Evolutionary conservation across 2,329 filamentous ascomycete species (phyloP).

Genomic region (Myrmaecium sp.): DNA sequence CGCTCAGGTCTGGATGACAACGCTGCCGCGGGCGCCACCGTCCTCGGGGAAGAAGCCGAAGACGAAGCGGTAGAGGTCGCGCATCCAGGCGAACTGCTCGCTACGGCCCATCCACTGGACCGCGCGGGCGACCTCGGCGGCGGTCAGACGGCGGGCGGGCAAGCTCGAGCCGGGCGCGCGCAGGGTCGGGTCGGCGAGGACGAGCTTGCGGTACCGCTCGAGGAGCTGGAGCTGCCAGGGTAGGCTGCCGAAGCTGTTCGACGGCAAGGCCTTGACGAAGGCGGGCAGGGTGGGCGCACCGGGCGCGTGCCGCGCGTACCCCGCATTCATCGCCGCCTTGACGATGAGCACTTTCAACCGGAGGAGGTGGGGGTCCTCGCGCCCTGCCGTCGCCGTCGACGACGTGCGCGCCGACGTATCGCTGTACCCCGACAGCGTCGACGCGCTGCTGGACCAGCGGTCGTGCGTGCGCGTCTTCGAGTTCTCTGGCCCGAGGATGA

Average conservation of each 20-base stretch:
- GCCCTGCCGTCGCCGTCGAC: constrained; percentile 48
- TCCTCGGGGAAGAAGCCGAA: constrained; percentile 77
- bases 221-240: constrained; percentile 56
- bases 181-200: constrained; percentile 56
- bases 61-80: constrained; percentile 67
- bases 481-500: constrained; percentile 60
- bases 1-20: constrained; percentile 37
- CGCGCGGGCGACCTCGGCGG: constrained; percentile 64
- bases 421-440: constrained; percentile 63
- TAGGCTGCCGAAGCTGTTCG: constrained; percentile 60
- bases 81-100: constrained; percentile 60
- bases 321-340: constrained; percentile 72
- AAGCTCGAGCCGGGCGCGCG: constrained; percentile 31
- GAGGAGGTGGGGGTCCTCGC: constrained; percentile 61
- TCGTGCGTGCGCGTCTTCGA: constrained; percentile 35
- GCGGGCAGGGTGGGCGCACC: constrained; percentile 43
- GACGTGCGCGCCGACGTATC: constrained; percentile 51
- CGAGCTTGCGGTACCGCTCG: constrained; percentile 63
- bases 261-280: constrained; percentile 60
- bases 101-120: constrained; percentile 59
- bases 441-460: constrained; percentile 62
- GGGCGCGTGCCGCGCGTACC: constrained; percentile 48
- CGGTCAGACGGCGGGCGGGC: constrained; percentile 44
- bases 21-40: constrained; percentile 46
- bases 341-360: constrained; percentile 65